Evolutionary conservation across 2,329 filamentous ascomycete genomes (phyloP).

Genomic region (Neospermospora avenae): DNA sequence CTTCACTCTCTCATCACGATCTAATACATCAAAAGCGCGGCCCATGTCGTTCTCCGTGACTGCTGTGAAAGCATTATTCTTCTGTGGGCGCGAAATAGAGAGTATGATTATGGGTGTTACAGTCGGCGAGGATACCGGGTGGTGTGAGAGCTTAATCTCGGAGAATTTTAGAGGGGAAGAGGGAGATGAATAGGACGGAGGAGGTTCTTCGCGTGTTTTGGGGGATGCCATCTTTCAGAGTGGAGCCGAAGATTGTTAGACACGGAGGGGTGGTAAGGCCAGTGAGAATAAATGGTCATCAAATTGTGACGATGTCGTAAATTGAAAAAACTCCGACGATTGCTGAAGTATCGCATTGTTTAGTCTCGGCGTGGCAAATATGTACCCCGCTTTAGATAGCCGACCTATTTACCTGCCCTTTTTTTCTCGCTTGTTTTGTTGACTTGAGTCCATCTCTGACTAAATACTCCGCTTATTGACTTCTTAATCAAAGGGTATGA

Average conservation of each 20-base stretch:
- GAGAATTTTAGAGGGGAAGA: neutral
- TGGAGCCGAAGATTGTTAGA: neutral
- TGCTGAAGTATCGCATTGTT: neutral
- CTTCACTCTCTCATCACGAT: constrained; percentile 50
- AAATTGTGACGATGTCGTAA: neutral
- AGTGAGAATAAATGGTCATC: neutral
- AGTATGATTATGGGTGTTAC: constrained; percentile 31
- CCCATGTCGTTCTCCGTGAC: constrained; percentile 61
- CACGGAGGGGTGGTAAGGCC: neutral
- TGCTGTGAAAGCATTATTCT: constrained; percentile 66
- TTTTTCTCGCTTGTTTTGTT: neutral
- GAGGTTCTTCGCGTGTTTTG: neutral
- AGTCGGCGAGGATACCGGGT: neutral
- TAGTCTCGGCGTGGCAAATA: neutral
- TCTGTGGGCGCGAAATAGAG: constrained; percentile 58
- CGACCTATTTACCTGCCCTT: neutral
- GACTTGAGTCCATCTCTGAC: neutral
- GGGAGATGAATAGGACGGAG: neutral
- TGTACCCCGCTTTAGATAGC: neutral
- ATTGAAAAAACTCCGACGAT: no score
- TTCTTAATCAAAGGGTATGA: no score
- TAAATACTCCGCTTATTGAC: no score
- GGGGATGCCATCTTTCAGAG: neutral
- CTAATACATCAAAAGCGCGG: constrained; percentile 47
- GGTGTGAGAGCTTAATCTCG: neutral